Evolutionary conservation across 2,329 filamentous ascomycete species (phyloP).

Genomic region (Grosmannia penicillata): DNA sequence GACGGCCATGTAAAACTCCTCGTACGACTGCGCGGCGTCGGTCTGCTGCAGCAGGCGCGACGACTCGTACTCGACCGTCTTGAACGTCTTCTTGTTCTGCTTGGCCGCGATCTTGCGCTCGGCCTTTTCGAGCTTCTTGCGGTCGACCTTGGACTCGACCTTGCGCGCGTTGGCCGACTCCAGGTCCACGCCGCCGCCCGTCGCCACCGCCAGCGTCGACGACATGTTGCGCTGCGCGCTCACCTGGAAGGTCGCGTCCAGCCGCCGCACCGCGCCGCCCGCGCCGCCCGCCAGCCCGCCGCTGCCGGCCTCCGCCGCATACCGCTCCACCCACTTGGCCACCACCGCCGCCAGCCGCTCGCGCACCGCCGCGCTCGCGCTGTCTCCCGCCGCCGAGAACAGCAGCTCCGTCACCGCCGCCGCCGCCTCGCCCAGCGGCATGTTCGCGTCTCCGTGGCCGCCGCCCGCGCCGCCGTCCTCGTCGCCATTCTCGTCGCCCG

Average conservation of each 20-base stretch:
- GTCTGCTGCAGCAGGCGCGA: conserved; percentile 75
- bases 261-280: conserved; percentile 65
- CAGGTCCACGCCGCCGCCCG: conserved; percentile 63
- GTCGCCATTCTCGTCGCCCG: conserved; percentile 49
- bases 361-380: conserved; percentile 52
- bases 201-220: conserved; percentile 78
- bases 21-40: conserved; percentile 78
- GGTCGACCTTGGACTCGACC: conserved; percentile 93
- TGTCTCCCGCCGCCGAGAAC: conserved; percentile 78
- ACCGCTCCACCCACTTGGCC: conserved; percentile 73
- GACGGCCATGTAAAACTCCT: conserved; percentile 99
- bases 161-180: conserved; percentile 88
- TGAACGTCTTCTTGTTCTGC: conserved; percentile 96
- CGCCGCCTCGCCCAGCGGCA: conserved; percentile 74
- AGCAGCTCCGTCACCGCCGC: conserved; percentile 75
- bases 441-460: conserved; percentile 29
- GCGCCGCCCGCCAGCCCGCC: conserved; percentile 40
- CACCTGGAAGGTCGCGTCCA: conserved; percentile 92
- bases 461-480: conserved; percentile 33
- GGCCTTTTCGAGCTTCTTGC: conserved; percentile 98
- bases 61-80: conserved; percentile 95
- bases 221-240: conserved; percentile 91
- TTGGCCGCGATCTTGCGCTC: conserved; percentile 96
- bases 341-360: conserved; percentile 70
- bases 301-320: conserved; percentile 53